Base-by-base conservation (phyloP, 371 early-diverging fungal species). In the Synchytrium microbalum region DNA sequence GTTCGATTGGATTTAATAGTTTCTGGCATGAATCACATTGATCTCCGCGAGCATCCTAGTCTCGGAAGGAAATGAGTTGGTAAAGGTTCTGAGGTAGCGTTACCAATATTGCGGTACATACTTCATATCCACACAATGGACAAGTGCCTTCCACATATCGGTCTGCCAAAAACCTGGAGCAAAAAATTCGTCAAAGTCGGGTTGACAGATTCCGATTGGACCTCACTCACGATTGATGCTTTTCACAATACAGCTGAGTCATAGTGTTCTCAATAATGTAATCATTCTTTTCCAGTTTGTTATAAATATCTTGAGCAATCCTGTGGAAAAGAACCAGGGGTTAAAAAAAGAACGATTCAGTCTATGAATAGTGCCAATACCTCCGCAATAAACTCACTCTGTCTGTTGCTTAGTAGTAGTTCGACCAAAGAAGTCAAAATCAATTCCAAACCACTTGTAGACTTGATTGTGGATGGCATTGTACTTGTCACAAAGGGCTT, bases 1-100 rank as follows among this genome's bases (percentile, higher is more conserved):
- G 86, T n/a, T 99, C 99, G 19, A 80, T 85, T 19, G 96, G 91
- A 61, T 97, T 93, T 67, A 99, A 76, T 3, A 98, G 78, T 56
- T 83, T 79, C 58, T 97, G 96, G 77, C 99, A 99, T 54, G 80
- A 78, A 86, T 99, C 99, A 82, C 99, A 99, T 78, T 99, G 99
- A 78, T 99, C 99, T 61, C 99, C 99, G 66, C 96, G 88, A 38
- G 99, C 99, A 73, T 93, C 95, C 64, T 61, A 58, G 29, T 46
- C 8, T 25, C 23, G 53, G 24, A 25, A 5, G 26, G n/a, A 10
- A 24, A 59, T 32, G 1, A 29, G 33, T 55, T 26, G 25, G 25
- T 57, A 51, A 63, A 52, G 27, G 23, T 58, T 58, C 25, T 14
- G 23, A 58, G 14, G 27, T 24, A 30, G 14, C 16, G 32, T 16